phyloP scores from a whole-genome alignment of 129 eudicot genomes.

The Chrysanthemum makinoi region DNA sequence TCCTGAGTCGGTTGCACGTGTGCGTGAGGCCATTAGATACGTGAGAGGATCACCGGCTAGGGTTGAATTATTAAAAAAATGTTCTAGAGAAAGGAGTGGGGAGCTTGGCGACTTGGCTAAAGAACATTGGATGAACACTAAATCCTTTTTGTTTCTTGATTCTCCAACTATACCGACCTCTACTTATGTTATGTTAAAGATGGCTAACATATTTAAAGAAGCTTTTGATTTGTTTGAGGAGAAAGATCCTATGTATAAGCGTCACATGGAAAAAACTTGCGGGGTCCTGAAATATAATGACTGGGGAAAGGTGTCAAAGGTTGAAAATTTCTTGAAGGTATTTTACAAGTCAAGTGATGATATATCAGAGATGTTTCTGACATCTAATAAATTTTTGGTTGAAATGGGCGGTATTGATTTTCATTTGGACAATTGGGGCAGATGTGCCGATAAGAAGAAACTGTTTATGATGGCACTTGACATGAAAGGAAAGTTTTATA shows the following conservation, averaged over 20 bases:
- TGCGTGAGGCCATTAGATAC: constrained; percentile 3
- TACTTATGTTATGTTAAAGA: background rate
- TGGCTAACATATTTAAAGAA: background rate
- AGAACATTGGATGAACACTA: background rate
- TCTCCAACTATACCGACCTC: background rate
- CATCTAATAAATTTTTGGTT: background rate
- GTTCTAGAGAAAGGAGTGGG: background rate
- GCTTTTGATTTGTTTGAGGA: background rate
- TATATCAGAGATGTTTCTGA: background rate
- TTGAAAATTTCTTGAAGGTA: background rate
- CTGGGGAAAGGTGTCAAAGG: background rate
- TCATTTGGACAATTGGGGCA: background rate
- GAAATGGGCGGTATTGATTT: background rate
- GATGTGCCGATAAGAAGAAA: background rate
- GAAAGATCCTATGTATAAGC: background rate
- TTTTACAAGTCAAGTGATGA: background rate
- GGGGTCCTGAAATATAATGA: background rate
- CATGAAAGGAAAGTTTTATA: background rate
- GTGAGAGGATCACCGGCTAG: background rate
- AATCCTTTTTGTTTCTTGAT: background rate
- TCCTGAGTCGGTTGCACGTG: background rate
- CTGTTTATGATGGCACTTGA: background rate
- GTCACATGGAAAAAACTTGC: background rate
- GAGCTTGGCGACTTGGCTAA: background rate
- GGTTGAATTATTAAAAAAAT: background rate